Evolutionary conservation across 2,329 filamentous ascomycete genomes (phyloP).

Genomic region (Acrodontium crateriforme): DNA sequence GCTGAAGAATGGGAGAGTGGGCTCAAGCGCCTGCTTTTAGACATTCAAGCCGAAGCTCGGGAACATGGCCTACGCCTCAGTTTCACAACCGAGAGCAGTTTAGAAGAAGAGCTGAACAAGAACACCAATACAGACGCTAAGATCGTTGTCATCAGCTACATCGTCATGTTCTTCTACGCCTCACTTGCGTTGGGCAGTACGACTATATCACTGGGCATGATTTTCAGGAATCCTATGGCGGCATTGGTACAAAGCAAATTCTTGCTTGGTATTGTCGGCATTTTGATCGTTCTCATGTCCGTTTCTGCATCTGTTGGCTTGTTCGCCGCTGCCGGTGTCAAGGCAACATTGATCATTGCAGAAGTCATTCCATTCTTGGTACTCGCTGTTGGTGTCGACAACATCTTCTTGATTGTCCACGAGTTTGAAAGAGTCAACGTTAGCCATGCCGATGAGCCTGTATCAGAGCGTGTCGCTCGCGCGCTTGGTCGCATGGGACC

Average conservation of each 20-base stretch:
- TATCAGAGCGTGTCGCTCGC: conserved; percentile 73
- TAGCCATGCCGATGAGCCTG: conserved; percentile 75
- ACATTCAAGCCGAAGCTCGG: conserved; percentile 66
- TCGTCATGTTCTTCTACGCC: conserved; percentile 97
- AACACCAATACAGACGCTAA: conserved; percentile 97
- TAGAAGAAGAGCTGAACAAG: conserved; percentile 94
- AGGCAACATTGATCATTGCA: conserved; percentile 92
- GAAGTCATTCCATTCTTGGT: conserved; percentile 98
- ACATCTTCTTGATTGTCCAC: conserved; percentile 96
- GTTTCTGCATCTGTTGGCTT: conserved; percentile 89
- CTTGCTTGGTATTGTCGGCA: conserved; percentile 83
- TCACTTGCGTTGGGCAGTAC: conserved; percentile 85
- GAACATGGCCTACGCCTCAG: conserved; percentile 72
- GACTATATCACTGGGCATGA: conserved; percentile 59
- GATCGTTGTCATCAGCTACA: conserved; percentile 90
- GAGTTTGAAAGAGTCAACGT: conserved; percentile 93
- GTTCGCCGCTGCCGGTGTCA: conserved; percentile 82
- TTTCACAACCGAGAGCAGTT: conserved; percentile 87
- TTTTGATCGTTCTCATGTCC: conserved; percentile 92
- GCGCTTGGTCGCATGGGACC: conserved; percentile 94
- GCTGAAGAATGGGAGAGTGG: conserved; percentile 85
- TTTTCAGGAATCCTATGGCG: conserved; percentile 69
- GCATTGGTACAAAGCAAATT: conserved; percentile 94
- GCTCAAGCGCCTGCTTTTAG: conserved; percentile 58
- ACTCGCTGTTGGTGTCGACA: conserved; percentile 91